Evolutionary conservation across 225 moss, liverwort and hornwort species (phyloP), one percentile per base, ranked within the genome.

Genomic region (Asterella californica): DNA sequence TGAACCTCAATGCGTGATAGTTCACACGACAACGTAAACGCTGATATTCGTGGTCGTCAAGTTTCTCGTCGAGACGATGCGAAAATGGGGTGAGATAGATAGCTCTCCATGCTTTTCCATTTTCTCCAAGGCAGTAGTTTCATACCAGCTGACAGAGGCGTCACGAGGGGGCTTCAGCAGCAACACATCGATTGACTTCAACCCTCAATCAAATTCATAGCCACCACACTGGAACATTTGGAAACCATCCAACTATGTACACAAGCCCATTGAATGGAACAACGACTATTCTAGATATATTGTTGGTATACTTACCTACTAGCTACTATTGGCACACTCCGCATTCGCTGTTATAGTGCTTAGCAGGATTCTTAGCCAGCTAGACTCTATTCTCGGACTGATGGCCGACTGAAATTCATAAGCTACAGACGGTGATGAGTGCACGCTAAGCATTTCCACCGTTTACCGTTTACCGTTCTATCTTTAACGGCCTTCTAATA

Each of bases 1-100:
- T 88, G 86, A 99, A 95, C 78, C 93, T 90, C 73, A 99, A 79
- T 24, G 93, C 93, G 84, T 95, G 93, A 77, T 93, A 95, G 75
- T 92, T 95, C 30, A 95, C 93, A 65, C 99, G 93, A 85, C 99
- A 99, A 67, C 93, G 91, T 79, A 99, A 88, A 21, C 99, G 92
- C 80, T 95, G 93, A 81, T 95, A 95, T 82, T 99, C 99, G 81
- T 76, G 85, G 63, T 88, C 92, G 48, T 90, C 90, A 78, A 95
- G 83, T 52, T 90, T 89, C 81, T 90, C 90, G 57, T 89, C 85
- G 52, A 99, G 87, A 76, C 87, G 90, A 85, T 91, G 90, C 38
- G 92, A 90, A 83, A 95, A 93, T 59, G 95, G 93, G 83, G 89
- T 90, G 70, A 99, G 92, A 82, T 89, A 89, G 66, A 99, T 61